Evolutionary conservation across 352 stramenopile species (phyloP), one percentile per base, ranked within the genome.

Genomic region (Pythium rishiriense): DNA sequence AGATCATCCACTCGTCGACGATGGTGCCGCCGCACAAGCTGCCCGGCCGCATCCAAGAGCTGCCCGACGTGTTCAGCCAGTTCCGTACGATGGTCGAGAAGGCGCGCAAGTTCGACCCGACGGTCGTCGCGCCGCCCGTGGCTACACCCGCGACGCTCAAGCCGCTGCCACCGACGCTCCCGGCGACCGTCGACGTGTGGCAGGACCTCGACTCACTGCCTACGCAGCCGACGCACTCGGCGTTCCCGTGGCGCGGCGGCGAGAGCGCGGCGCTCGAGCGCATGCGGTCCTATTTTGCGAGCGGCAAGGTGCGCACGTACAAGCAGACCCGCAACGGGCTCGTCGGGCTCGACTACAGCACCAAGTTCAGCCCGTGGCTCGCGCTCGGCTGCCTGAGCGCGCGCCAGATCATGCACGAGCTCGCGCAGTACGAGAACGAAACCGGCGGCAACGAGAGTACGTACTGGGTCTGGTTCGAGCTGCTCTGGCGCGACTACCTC

Each of bases 401-500:
- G 33, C 45, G 57, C 10, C 57, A 64, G 46, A 57, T 64, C 46
- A 64, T 64, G 45, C 57, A 64, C 35, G 57, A 64, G 14, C 29
- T 64, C n/a, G 37, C 47, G 1, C 46, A 47, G 57, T 57, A 64
- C 57, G 57, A 64, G 24, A 37, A 55, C 3, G 19, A 4, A 9
- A 54, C 35, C n/a, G 57, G 57, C 29, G 57, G 57, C 57, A 64
- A 64, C 26, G 57, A 64, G 57, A 64, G 57, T 33, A 64, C 57
- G 33, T 64, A 64, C 35, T 64, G 57, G 57, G 57, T 64, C 21
- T 64, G 57, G 57, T 64, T 64, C 26, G 57, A 64, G 35, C 46
- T 64, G 21, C 47, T 64, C 15, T 64, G 57, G 57, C 57, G 57
- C 26, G 57, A 64, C 37, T 64, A 64, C 26, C 47, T 64, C 45